Base-by-base conservation (phyloP, 2,329 filamentous ascomycete species). In the Botrytis aclada region DNA sequence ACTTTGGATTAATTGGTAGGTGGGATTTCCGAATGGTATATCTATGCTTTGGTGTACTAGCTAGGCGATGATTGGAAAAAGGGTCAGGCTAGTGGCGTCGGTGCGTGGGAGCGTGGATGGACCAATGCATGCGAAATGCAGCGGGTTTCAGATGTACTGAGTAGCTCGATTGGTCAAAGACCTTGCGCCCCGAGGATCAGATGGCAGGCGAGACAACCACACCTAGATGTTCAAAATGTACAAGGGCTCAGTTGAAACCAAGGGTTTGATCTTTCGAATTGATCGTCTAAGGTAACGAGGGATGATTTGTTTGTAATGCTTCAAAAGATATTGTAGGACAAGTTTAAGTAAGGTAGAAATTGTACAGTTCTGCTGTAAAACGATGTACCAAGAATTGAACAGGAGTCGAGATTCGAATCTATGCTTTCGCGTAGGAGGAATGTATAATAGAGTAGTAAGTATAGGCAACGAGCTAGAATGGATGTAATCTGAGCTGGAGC, bases 151-250 rank as follows among this genome's bases (percentile, higher is more conserved):
- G 41, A 72, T 60, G 51, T 72, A 66, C 37, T 45, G 45, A 37
- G 47, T 66, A 66, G 43, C 29, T 56, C 51, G 14, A 62, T 34
- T 66, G 32, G 22, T 29, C n/a, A 34, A 67, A 37, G 25, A 67
- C 47, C 70, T 72, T 71, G 45, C 60, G 69, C 70, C 70, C 70
- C 70, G 70, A 71, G 60, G 69, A 71, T 71, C 58, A 70, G 69
- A 71, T 63, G 69, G 69, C 69, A 51, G 58, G 14, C 69, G 60
- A 71, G 69, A 63, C 61, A 71, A 64, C 43, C 60, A 65, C 64
- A 66, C 64, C 32, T 61, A 25, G 58, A 61, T 39, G 22, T 39
- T 39, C n/a, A 29, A 62, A 54, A 54, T 37, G n/a, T 41, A 66
- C 45, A 66, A 54, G 69, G 43, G 58, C 56, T 51, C n/a, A n/a